phyloP scores from a whole-genome alignment of 495 filamentous ascomycete genomes.

The Tuber calosporum region DNA sequence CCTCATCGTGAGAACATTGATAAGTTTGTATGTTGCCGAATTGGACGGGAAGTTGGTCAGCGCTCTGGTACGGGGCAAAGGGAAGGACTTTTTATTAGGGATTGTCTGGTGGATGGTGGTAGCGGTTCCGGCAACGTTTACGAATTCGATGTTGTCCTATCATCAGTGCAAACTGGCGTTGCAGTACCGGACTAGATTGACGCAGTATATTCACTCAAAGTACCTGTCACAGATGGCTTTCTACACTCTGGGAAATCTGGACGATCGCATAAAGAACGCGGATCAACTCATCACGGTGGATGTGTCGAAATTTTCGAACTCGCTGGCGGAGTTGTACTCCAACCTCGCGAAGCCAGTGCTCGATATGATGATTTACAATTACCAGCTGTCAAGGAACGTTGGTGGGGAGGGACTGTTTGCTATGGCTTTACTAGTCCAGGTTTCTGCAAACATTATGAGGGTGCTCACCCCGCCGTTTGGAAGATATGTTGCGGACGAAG shows the following conservation, averaged over 20 bases:
- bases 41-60: constrained; percentile 90
- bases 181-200: constrained; percentile 84
- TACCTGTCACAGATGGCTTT: constrained; percentile 96
- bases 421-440: constrained; percentile 86
- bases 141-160: constrained; percentile 98
- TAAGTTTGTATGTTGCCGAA: constrained; percentile 92
- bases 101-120: constrained; percentile 99
- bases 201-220: constrained; percentile 82
- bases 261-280: constrained; percentile 97
- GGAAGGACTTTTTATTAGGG: constrained; percentile 79
- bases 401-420: constrained; percentile 90
- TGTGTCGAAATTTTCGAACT: constrained; percentile 91
- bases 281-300: constrained; percentile 97
- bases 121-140: constrained; percentile 94
- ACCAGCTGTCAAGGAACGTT: constrained; percentile 82
- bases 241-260: constrained; percentile 88
- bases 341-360: constrained; percentile 93
- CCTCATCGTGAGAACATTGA: constrained; percentile 73
- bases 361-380: constrained; percentile 95
- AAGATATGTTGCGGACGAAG: constrained; percentile 95
- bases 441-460: constrained; percentile 89
- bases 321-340: constrained; percentile 87
- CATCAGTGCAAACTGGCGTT: constrained; percentile 92
- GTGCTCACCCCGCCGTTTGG: constrained; percentile 95
- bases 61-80: constrained; percentile 80